Evolutionary conservation across 352 stramenopile genomes (phyloP).

Genomic region (Globisporangium cylindrosporum): DNA sequence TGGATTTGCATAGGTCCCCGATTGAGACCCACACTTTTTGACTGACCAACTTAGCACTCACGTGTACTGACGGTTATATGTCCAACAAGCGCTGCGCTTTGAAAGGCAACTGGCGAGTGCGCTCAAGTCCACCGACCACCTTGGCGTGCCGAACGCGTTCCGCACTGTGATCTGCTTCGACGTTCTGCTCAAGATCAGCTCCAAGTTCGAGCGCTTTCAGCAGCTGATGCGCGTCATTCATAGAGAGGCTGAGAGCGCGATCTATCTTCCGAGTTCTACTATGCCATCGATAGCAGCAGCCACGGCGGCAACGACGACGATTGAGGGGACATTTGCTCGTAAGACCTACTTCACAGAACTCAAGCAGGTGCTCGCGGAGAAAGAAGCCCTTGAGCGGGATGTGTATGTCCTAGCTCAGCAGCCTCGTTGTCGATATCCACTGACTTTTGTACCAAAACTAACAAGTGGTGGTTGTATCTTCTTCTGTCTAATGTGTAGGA

Average conservation of each 20-base stretch:
- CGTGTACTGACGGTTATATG: too few species aligned
- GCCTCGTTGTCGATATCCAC: too few species aligned
- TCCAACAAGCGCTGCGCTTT: conserved; percentile 27
- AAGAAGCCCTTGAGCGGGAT: conserved; percentile 32
- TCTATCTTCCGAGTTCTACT: conserved; percentile 31
- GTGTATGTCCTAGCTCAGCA: conserved; percentile 23
- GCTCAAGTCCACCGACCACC: conserved; percentile 49
- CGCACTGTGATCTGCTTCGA: conserved; percentile 61
- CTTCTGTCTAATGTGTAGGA: conserved; percentile 4
- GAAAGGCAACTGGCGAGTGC: conserved; percentile 48
- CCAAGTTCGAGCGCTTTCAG: conserved; percentile 51
- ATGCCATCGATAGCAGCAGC: not conserved
- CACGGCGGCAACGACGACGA: not conserved
- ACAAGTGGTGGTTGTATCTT: not conserved
- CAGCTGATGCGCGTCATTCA: conserved; percentile 31
- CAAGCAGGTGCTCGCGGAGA: conserved; percentile 33
- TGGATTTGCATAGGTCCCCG: not conserved
- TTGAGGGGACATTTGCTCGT: conserved; percentile 28
- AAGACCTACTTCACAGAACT: conserved; percentile 61
- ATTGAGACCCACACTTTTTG: too few species aligned
- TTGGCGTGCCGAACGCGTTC: conserved; percentile 51
- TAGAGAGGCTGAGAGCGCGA: conserved; percentile 33
- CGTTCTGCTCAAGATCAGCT: conserved; percentile 37
- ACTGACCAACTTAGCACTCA: too few species aligned
- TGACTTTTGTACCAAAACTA: not conserved